phyloP scores from a whole-genome alignment of 169 alveolate genomes.

The Plasmodium sp. region DNA sequence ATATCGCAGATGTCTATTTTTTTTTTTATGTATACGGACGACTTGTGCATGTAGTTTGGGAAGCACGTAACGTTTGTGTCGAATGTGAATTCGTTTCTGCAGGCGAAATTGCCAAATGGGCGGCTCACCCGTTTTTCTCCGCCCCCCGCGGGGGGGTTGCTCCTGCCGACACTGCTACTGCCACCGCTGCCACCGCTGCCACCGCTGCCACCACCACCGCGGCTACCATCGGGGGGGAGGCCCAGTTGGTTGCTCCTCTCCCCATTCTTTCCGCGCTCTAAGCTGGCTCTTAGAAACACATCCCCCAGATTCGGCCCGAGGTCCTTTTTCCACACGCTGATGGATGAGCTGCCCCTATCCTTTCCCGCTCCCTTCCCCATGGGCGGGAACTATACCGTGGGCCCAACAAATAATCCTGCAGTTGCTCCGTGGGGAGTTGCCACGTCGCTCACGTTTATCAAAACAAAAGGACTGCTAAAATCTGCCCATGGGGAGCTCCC shows the following conservation, averaged over 20 bases:
- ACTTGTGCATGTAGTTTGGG: conserved; percentile 72
- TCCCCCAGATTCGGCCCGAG: conserved; percentile 48
- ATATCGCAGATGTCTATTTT: conserved; percentile 60
- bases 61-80: conserved; percentile 66
- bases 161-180: not conserved
- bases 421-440: not conserved
- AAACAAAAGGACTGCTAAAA: not conserved
- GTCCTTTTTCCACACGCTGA: conserved; percentile 74
- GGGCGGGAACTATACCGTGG: not conserved
- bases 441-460: not conserved
- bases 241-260: not conserved
- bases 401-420: not conserved
- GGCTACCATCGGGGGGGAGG: not conserved
- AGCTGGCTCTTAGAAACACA: conserved; percentile 33
- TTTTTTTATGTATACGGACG: conserved; percentile 59
- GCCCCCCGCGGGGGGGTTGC: not conserved
- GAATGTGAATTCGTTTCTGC: conserved; percentile 42
- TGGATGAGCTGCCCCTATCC: conserved; percentile 8
- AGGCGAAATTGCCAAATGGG: conserved; percentile 14
- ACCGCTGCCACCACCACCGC: not conserved
- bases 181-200: not conserved
- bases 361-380: not conserved
- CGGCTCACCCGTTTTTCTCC: not conserved
- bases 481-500: not conserved
- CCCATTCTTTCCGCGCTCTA: conserved; percentile 2